A percentile compares a stretch with the other conserved stretches of the same genome.
phyloP scores from a whole-genome alignment of 768 basidiomycete genomes.

The Coprinopsis sp. region DNA sequence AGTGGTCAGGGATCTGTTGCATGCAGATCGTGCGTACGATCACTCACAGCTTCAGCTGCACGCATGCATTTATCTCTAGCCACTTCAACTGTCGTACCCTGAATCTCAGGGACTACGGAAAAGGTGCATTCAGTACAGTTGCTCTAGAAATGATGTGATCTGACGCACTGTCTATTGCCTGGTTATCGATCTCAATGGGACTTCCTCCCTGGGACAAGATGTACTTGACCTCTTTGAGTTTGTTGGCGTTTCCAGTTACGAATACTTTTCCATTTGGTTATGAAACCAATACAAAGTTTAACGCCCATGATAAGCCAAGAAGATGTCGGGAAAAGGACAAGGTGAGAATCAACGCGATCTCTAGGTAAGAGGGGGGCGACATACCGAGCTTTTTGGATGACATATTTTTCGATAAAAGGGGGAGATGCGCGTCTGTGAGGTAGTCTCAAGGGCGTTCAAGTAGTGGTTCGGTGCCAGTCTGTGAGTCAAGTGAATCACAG shows the following conservation, averaged over 20 bases:
- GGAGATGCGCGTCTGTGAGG: no score
- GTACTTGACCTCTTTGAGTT: slow-evolving; percentile 80
- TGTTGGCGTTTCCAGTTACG: slow-evolving; percentile 93
- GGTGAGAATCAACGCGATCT: no score
- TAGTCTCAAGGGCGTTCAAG: no score
- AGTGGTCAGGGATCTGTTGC: no score
- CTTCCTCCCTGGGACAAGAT: slow-evolving; percentile 64
- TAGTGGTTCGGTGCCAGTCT: no score
- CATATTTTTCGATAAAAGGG: no score
- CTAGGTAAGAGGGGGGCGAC: no score
- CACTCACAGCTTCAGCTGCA: slow-evolving; percentile 76
- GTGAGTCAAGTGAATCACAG: no score
- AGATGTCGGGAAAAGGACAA: neutral
- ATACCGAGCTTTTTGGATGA: no score
- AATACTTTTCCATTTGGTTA: no score
- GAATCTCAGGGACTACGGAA: slow-evolving; percentile 82
- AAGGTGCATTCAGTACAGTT: neutral
- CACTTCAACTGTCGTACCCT: slow-evolving; percentile 89
- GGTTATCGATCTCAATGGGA: slow-evolving; percentile 75
- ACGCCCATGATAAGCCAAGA: neutral
- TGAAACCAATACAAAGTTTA: neutral
- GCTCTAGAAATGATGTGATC: neutral
- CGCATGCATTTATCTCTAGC: slow-evolving; percentile 80
- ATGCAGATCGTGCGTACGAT: no score
- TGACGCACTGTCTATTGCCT: slow-evolving; percentile 71